Percentiles rank a stretch among this genome's conserved stretches.
These are phyloP conservation scores for Saitozyma sp. DNA, from an alignment of 768 basidiomycete species.

Conservation along the genomic window DNA sequence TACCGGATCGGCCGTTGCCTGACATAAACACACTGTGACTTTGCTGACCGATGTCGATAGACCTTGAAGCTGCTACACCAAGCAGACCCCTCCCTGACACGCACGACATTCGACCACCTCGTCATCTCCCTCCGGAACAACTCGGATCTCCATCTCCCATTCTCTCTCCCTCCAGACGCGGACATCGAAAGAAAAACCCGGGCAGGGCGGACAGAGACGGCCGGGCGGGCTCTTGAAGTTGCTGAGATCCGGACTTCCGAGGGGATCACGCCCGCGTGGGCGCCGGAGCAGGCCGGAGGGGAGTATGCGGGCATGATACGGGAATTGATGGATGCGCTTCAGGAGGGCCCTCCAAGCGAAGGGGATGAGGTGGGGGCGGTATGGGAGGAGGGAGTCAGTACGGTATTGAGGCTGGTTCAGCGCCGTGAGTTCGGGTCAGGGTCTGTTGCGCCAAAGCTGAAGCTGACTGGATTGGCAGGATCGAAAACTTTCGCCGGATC, in stretches of 20 bases:
- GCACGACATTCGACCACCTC: slow-evolving; percentile 2
- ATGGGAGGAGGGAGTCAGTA: neutral
- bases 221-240: slow-evolving; percentile 10
- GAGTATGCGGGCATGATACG: neutral
- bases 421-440: neutral
- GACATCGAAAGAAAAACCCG: neutral
- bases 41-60: slow-evolving; percentile 3
- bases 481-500: neutral
- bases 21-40: neutral
- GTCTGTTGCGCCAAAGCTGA: neutral
- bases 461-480: neutral
- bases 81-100: slow-evolving; percentile 7
- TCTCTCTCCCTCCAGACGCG: neutral
- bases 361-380: neutral
- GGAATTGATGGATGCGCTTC: neutral
- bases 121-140: neutral
- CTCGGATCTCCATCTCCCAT: slow-evolving; percentile 7
- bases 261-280: neutral
- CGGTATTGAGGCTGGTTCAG: neutral
- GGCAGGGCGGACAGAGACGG: slow-evolving; percentile 1
- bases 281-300: neutral
- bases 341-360: neutral
- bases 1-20: neutral
- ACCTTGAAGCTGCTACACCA: slow-evolving; percentile 7
- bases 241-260: slow-evolving; percentile 1